phyloP scores from a whole-genome alignment of 352 stramenopile genomes.

The Aphanomyces invadans region DNA sequence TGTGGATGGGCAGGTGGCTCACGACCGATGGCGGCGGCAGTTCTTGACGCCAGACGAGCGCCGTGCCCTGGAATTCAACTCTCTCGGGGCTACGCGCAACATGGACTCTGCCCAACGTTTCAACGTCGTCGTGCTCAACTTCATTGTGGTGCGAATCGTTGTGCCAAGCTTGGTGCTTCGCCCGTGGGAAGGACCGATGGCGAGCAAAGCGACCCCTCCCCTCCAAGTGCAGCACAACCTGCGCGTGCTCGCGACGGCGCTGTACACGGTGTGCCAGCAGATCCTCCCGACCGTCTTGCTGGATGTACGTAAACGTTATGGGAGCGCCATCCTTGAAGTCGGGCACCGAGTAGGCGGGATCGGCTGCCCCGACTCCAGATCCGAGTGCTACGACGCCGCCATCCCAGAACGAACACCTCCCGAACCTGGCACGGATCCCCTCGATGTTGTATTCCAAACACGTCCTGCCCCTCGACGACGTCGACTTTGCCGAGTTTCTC shows the following conservation, averaged over 20 bases:
- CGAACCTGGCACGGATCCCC: neutral
- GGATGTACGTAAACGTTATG: neutral
- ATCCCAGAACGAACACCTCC: no score
- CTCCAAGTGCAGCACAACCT: constrained; percentile 16
- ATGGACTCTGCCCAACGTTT: constrained; percentile 37
- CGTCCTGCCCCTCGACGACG: constrained; percentile 13
- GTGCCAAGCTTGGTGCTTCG: constrained; percentile 50
- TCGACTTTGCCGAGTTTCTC: constrained; percentile 3
- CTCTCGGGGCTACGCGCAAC: constrained; percentile 39
- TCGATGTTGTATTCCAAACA: constrained; percentile 4
- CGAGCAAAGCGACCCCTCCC: neutral
- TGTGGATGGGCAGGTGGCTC: neutral
- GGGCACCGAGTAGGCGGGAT: neutral
- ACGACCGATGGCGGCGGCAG: constrained; percentile 6
- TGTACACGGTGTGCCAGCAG: constrained; percentile 11
- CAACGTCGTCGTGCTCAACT: constrained; percentile 54
- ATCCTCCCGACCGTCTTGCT: constrained; percentile 3
- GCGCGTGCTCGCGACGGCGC: neutral
- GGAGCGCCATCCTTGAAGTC: neutral
- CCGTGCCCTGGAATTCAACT: constrained; percentile 43
- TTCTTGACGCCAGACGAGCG: constrained; percentile 36
- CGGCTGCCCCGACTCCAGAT: neutral
- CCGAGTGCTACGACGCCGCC: neutral
- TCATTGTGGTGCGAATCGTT: constrained; percentile 49
- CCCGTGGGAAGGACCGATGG: constrained; percentile 43